phyloP scores from a whole-genome alignment of 305 asterid genomes.

The Striga hermonthica region DNA sequence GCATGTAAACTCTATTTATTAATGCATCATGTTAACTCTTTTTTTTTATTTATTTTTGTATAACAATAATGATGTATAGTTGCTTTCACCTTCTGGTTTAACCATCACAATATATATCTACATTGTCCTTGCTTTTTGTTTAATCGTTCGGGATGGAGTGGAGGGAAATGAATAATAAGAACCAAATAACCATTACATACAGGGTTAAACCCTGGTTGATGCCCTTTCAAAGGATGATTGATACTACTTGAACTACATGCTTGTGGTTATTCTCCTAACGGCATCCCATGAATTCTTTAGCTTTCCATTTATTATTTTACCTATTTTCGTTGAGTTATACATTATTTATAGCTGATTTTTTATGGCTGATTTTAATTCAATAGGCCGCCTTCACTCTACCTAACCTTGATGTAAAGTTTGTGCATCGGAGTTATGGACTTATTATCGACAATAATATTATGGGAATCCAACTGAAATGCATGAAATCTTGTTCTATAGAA shows the following conservation, averaged over 20 bases:
- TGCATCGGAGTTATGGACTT: slow-evolving; percentile 65
- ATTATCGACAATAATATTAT: slow-evolving; percentile 69
- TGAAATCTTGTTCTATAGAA: slow-evolving; percentile 68
- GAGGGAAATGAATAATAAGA: too few relatives aligned
- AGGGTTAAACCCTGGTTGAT: too few relatives aligned
- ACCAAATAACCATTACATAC: too few relatives aligned
- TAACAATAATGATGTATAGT: not conserved
- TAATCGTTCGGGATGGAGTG: too few relatives aligned
- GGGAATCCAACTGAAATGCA: slow-evolving; percentile 81
- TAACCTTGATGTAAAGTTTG: slow-evolving; percentile 66
- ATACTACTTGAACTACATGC: too few relatives aligned
- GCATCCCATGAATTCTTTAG: slow-evolving; percentile 18
- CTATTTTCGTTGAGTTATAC: slow-evolving; percentile 20
- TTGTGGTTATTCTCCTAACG: not conserved
- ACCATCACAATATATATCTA: slow-evolving; percentile 15
- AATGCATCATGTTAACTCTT: too few relatives aligned
- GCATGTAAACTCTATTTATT: too few relatives aligned
- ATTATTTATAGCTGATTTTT: too few relatives aligned
- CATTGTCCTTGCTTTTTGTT: not conserved
- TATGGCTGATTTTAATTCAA: slow-evolving; percentile 32
- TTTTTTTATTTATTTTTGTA: too few relatives aligned
- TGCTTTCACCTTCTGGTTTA: slow-evolving; percentile 5
- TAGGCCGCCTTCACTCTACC: slow-evolving; percentile 85
- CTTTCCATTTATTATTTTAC: not conserved
- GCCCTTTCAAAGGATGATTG: too few relatives aligned